A percentile compares a stretch with the other conserved stretches of the same genome.
Conservation (phyloP, 768 basidiomycete species). For the Pleurotus djamor region DNA sequence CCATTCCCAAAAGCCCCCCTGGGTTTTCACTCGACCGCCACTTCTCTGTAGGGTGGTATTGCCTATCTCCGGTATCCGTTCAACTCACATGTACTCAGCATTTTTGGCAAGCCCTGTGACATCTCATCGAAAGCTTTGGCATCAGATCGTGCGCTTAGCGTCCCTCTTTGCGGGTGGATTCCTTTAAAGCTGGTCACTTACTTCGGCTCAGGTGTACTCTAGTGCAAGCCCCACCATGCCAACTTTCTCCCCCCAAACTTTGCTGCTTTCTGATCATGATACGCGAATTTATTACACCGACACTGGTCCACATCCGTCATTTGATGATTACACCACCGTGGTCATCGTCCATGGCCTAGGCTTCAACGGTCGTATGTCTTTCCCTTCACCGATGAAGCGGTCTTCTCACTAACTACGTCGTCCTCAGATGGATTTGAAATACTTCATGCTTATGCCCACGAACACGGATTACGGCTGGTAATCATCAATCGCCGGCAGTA, state of each 20-base stretch:
- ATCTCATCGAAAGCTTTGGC: too few species aligned
- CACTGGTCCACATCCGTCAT: conserved; percentile 24
- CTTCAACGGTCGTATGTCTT: conserved; percentile 28
- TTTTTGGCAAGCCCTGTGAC: too few species aligned
- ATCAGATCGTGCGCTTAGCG: too few species aligned
- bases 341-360: conserved; percentile 29
- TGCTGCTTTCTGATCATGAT: conserved; percentile 6
- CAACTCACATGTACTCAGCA: too few species aligned
- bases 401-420: neutral
- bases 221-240: neutral
- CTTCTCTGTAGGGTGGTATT: too few species aligned
- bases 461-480: conserved; percentile 1
- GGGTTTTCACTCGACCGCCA: too few species aligned
- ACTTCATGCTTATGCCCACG: conserved; percentile 18
- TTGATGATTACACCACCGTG: conserved; percentile 31
- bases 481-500: conserved; percentile 8
- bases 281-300: conserved; percentile 29
- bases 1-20: too few species aligned
- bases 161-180: too few species aligned
- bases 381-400: neutral
- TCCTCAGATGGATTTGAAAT: conserved; percentile 13
- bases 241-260: neutral
- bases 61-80: too few species aligned
- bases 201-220: too few species aligned
- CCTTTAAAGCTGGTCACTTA: too few species aligned